These are phyloP conservation scores for Buddleja alternifolia DNA, from an alignment of 257 asterid species.

Conservation along the genomic window DNA sequence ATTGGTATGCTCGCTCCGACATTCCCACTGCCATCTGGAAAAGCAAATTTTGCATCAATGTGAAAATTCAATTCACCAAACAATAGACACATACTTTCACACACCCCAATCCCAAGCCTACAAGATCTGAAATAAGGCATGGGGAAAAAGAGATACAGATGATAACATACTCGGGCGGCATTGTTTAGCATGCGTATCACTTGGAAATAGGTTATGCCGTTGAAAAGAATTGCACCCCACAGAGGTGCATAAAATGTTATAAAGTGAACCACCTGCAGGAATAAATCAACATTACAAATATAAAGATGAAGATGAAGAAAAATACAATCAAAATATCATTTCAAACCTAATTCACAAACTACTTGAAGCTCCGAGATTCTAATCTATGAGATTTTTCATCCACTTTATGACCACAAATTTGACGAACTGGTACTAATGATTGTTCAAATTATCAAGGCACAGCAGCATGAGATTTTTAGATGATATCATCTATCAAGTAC, in stretches of 20 bases:
- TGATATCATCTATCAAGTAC: constrained; percentile 8
- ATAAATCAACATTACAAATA: constrained; percentile 24
- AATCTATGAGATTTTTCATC: neutral
- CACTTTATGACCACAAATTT: neutral
- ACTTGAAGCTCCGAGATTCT: neutral
- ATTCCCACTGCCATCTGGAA: constrained; percentile 96
- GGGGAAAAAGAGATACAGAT: constrained; percentile 23
- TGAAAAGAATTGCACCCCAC: constrained; percentile 98
- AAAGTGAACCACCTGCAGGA: constrained; percentile 83
- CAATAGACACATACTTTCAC: neutral
- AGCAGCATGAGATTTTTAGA: neutral
- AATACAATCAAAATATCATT: neutral
- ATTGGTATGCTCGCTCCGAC: constrained; percentile 77
- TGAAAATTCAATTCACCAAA: constrained; percentile 21
- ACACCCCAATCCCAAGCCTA: constrained; percentile 23
- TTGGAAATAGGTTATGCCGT: constrained; percentile 93
- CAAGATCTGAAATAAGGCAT: constrained; percentile 17
- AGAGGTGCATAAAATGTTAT: constrained; percentile 94
- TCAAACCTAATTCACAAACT: constrained; percentile 9
- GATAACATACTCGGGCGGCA: constrained; percentile 88
- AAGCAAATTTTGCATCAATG: constrained; percentile 31
- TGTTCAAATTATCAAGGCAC: neutral
- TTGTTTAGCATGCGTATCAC: constrained; percentile 98
- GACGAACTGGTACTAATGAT: neutral
- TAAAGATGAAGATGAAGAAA: constrained; percentile 5